phyloP scores from a whole-genome alignment of 225 moss, liverwort and hornwort genomes.

The Physcomitrellopsis africana region DNA sequence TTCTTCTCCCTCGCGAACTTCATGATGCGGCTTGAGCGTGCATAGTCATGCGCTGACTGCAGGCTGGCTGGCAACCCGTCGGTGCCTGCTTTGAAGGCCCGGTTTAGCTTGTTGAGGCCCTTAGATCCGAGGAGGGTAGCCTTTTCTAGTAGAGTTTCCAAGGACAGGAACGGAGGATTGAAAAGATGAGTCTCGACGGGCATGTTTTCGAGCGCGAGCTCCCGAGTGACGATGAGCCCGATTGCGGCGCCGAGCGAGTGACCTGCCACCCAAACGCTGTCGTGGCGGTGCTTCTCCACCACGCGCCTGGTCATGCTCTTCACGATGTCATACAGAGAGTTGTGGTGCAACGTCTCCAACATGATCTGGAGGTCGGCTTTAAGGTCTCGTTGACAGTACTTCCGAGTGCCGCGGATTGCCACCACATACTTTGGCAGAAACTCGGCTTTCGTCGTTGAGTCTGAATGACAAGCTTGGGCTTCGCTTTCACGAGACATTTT shows the following conservation, averaged over 20 bases:
- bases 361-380: slow-evolving; percentile 35
- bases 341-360: slow-evolving; percentile 37
- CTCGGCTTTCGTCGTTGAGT: no score
- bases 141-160: slow-evolving; percentile 36
- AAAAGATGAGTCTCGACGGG: slow-evolving; percentile 44
- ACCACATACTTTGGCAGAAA: slow-evolving; percentile 30
- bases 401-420: slow-evolving; percentile 38
- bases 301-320: slow-evolving; percentile 39
- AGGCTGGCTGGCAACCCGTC: background rate
- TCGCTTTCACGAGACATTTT: no score
- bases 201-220: slow-evolving; percentile 41
- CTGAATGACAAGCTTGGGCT: no score
- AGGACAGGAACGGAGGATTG: slow-evolving; percentile 43
- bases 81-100: background rate
- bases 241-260: slow-evolving; percentile 44
- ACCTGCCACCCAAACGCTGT: slow-evolving; percentile 39
- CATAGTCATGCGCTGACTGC: background rate
- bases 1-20: slow-evolving; percentile 22
- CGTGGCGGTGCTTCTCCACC: slow-evolving; percentile 33
- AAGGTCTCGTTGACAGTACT: slow-evolving; percentile 36
- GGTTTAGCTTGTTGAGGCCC: slow-evolving; percentile 17
- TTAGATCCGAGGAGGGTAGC: slow-evolving; percentile 10
- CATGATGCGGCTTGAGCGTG: background rate
- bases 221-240: slow-evolving; percentile 40
- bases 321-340: slow-evolving; percentile 25